Evolutionary conservation across 1,284 basidiomycete genomes (phyloP).

Genomic region (Malassezia sympodialis): DNA sequence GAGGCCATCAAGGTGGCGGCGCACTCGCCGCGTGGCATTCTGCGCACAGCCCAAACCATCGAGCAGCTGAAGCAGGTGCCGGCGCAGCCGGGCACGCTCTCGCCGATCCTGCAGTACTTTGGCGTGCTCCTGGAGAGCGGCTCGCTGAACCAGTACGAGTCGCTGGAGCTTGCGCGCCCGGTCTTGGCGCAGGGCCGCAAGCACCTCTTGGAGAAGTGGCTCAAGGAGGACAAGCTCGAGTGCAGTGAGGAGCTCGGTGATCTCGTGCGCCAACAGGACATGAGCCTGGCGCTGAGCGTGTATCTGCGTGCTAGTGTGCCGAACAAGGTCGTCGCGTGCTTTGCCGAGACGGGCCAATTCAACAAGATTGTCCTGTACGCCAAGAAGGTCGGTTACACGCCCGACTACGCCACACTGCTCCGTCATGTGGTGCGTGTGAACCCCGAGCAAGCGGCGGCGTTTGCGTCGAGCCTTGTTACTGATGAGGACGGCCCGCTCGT

Average conservation of each 20-base stretch:
- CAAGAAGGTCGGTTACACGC: constrained; percentile 90
- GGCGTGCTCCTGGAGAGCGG: constrained; percentile 95
- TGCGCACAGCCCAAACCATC: constrained; percentile 89
- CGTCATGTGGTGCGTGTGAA: constrained; percentile 95
- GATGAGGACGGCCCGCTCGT: constrained; percentile 86
- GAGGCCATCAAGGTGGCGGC: constrained; percentile 99
- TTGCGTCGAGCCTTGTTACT: constrained; percentile 86
- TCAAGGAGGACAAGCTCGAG: constrained; percentile 99
- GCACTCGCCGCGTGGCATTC: constrained; percentile 89
- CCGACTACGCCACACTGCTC: constrained; percentile 86
- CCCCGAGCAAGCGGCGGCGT: constrained; percentile 96
- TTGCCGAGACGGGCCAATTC: constrained; percentile 95
- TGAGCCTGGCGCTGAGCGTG: constrained; percentile 96
- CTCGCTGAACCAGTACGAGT: constrained; percentile 92
- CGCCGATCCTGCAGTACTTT: constrained; percentile 96
- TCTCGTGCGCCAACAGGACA: constrained; percentile 86
- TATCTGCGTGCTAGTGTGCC: constrained; percentile 96
- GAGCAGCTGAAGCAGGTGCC: constrained; percentile 96
- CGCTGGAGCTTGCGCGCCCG: constrained; percentile 87
- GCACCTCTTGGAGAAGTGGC: constrained; percentile 95
- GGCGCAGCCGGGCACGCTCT: constrained; percentile 75
- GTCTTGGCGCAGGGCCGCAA: constrained; percentile 94
- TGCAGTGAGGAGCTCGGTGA: constrained; percentile 98
- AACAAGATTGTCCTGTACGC: constrained; percentile 97
- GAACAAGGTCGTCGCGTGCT: constrained; percentile 93